A percentile compares a stretch with the other conserved stretches of the same genome.
Conservation (phyloP, 495 filamentous ascomycete genomes). For the Aspergillus kassunensis region DNA sequence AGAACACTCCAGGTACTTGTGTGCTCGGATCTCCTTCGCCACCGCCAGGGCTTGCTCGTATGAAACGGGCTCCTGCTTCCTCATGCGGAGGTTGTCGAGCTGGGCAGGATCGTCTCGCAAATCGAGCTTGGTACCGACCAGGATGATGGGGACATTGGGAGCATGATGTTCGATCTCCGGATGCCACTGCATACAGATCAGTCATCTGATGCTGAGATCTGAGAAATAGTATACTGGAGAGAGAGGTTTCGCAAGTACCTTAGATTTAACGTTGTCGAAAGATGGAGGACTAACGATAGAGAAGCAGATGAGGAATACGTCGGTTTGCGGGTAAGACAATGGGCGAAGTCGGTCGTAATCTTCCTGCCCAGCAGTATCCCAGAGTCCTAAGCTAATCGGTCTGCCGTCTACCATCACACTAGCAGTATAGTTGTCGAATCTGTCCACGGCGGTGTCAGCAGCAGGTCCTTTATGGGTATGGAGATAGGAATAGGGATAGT, state of each 20-base stretch:
- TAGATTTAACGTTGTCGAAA: conserved; percentile 96
- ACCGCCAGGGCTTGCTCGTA: conserved; percentile 83
- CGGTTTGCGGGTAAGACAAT: conserved; percentile 95
- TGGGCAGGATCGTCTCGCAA: conserved; percentile 86
- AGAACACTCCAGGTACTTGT: conserved; percentile 98
- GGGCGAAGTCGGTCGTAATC: conserved; percentile 95
- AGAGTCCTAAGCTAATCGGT: conserved; percentile 92
- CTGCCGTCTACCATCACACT: conserved; percentile 98
- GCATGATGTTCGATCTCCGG: conserved; percentile 97
- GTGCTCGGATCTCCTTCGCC: conserved; percentile 87
- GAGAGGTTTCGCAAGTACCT: conserved; percentile 50
- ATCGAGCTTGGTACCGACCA: conserved; percentile 97
- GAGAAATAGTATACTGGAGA: neutral
- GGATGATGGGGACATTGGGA: conserved; percentile 90
- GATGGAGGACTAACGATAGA: conserved; percentile 96
- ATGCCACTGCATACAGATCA: conserved; percentile 64
- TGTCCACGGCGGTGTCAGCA: conserved; percentile 33
- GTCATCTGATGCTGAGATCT: neutral
- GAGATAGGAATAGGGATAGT: conserved; percentile 9
- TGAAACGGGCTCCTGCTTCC: conserved; percentile 86
- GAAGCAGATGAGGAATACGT: conserved; percentile 98
- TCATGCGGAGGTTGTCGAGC: conserved; percentile 67
- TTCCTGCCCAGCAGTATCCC: conserved; percentile 99
- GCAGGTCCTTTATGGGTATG: conserved; percentile 6
- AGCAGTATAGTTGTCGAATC: conserved; percentile 98